Evolutionary conservation across 495 filamentous ascomycete species (phyloP), one percentile per base, ranked within the genome.

Genomic region (Penicillium cinerascens): DNA sequence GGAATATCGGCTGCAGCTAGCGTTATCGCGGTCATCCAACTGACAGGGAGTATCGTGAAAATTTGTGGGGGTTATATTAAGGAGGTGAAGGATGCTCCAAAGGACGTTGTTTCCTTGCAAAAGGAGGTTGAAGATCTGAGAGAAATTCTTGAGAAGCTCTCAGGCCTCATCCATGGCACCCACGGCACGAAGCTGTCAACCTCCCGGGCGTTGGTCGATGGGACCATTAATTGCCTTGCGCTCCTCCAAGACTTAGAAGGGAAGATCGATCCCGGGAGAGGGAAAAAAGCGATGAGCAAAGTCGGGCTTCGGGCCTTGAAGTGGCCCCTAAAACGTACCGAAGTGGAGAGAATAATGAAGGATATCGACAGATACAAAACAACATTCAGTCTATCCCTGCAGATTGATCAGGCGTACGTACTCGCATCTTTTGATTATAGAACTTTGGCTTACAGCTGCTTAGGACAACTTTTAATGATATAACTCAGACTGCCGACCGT

Each of bases 271-370:
- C 65, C 61, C 46, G 27, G 13, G 7, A 38, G 13, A 43, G 40
- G 38, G 52, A 27, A 60, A 41, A 43, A 22, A 36, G 4, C 5
- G 13, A 52, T 52, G 59, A 68, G 56, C 44, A 63, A 53, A 52
- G 44, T 62, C n/a, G 69, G 67, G 41, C 35, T 68, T 37, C 64
- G 66, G 55, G 60, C 69, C 44, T 63, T 73, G 23, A 73, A 69
- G 51, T 78, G 69, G 73, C 74, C 67, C 9, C 66, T 79, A 40
- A 61, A 65, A 44, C 67, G 65, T 25, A 64, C 65, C 47, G 64
- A 72, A 42, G 64, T 75, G 25, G 64, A 73, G 22, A 60, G 66
- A 40, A 54, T 62, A 8, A 64, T 75, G 44, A 29, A 41, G 37
- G 56, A 63, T 44, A 54, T 79, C 43, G 53, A 67, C 38, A 50